These are phyloP conservation scores for Cyathus striatus DNA, from an alignment of 768 basidiomycete species.

Conservation along the genomic window DNA sequence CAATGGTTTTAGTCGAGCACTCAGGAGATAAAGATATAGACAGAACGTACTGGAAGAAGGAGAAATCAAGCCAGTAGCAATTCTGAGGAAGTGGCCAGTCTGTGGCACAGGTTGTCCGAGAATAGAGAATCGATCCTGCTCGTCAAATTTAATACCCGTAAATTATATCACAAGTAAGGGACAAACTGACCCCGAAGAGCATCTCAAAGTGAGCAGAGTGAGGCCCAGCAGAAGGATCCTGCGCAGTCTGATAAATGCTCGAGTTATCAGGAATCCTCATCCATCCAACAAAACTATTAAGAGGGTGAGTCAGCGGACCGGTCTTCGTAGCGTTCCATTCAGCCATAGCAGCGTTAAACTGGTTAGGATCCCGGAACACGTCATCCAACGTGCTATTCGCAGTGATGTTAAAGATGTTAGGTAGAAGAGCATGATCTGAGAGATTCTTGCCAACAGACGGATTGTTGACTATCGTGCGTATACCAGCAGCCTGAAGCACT, in stretches of 20 bases:
- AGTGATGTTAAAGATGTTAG: constrained; percentile 20
- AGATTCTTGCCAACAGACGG: constrained; percentile 44
- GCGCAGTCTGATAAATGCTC: constrained; percentile 13
- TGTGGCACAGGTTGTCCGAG: constrained; percentile 12
- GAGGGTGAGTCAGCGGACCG: constrained; percentile 21
- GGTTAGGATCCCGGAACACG: constrained; percentile 13
- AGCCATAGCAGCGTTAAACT: constrained; percentile 8
- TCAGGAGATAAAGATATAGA: background rate
- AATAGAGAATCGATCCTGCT: constrained; percentile 1
- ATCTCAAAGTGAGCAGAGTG: constrained; percentile 25
- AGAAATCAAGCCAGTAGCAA: constrained; percentile 18
- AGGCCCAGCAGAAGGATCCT: constrained; percentile 25
- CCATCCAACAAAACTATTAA: constrained; percentile 23
- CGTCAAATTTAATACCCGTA: background rate
- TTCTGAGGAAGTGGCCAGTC: constrained; percentile 24
- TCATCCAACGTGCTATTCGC: constrained; percentile 16
- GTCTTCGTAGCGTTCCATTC: constrained; percentile 21
- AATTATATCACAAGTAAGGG: background rate
- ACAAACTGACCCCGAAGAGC: constrained; percentile 21
- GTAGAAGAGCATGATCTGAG: constrained; percentile 29
- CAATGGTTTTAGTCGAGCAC: background rate
- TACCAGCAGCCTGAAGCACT: constrained; percentile 29
- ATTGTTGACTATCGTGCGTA: constrained; percentile 29
- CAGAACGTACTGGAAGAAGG: constrained; percentile 27
- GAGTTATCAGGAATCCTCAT: constrained; percentile 21